Conservation (phyloP, 371 early-diverging fungal species). For the Paraphysoderma sedebokerense region DNA sequence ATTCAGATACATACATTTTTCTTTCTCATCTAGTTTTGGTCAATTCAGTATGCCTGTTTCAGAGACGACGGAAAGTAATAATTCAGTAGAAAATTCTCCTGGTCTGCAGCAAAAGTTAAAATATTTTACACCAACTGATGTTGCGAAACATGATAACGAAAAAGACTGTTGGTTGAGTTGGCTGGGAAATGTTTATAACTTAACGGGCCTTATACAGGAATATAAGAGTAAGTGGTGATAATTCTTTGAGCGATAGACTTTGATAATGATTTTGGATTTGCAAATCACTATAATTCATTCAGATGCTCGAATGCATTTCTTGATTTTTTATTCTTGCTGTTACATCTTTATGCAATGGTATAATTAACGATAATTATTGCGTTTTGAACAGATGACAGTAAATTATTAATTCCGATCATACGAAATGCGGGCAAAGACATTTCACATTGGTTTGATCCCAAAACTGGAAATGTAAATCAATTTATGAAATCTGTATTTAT, state of each 20-base stretch:
- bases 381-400: constrained; percentile 13
- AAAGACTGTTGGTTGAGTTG: constrained; percentile 31
- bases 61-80: too few species aligned
- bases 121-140: constrained; percentile 30
- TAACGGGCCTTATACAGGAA: constrained; percentile 16
- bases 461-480: constrained; percentile 18
- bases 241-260: not conserved
- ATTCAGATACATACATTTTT: too few species aligned
- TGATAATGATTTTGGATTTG: not conserved
- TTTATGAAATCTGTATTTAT: constrained; percentile 16
- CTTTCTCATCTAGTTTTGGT: too few species aligned
- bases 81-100: not conserved
- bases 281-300: not conserved
- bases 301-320: too few species aligned
- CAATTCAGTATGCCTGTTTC: too few species aligned
- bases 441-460: constrained; percentile 30
- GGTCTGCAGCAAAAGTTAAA: not conserved
- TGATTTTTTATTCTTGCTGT: not conserved
- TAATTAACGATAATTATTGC: too few species aligned
- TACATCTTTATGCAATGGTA: constrained; percentile 2
- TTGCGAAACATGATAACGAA: constrained; percentile 19
- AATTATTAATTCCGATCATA: constrained; percentile 20
- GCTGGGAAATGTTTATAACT: constrained; percentile 29
- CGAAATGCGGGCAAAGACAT: constrained; percentile 32
- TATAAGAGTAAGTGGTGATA: constrained; percentile 9